Evolutionary conservation across 495 filamentous ascomycete genomes (phyloP), one percentile per base, ranked within the genome.

Genomic region (Xylaria telfairii): DNA sequence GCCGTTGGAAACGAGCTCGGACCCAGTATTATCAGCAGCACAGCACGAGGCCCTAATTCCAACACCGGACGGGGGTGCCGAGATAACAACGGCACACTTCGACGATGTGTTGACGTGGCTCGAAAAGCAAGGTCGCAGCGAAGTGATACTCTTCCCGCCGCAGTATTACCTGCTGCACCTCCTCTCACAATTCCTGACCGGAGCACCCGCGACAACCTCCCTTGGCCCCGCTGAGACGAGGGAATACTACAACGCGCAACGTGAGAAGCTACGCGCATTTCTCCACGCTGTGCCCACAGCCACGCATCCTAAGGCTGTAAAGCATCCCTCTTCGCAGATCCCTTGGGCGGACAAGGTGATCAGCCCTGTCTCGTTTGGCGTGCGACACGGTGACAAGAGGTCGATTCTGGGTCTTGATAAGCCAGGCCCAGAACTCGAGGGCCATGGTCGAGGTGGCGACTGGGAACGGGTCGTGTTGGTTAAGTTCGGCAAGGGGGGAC

Each of bases 71-170:
- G 94, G 93, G 41, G 94, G 94, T 6, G 79, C 94, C 42, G 96
- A 99, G 76, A 90, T 96, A 73, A 93, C 93, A 1, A 88, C 92
- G 42, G 92, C 94, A 0, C 83, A 86, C n/a, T 98, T 96, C 72
- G 86, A 93, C 26, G 83, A 88, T 28, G 87, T 92, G 0, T 73
- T 81, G 9, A 84, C 85, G 46, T 98, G 95, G 93, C 80, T 97
- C 30, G 79, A 80, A 1, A 83, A 88, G 68, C 89, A 91, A 12
- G 79, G 79, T 4, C 77, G 73, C 0, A 90, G 87, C 10, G 88
- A 93, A 47, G 90, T 98, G 54, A 91, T 96, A 65, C 83, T 99
- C 0, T 97, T 93, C 74, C 96, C 96, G 34, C 96, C 96, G 3
- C 96, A 99, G 74, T 92, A 90, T 78, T 92, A 94, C 73, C 87